Evolutionary conservation across 352 stramenopile species (phyloP).

Genomic region (Pythium dissimile): DNA sequence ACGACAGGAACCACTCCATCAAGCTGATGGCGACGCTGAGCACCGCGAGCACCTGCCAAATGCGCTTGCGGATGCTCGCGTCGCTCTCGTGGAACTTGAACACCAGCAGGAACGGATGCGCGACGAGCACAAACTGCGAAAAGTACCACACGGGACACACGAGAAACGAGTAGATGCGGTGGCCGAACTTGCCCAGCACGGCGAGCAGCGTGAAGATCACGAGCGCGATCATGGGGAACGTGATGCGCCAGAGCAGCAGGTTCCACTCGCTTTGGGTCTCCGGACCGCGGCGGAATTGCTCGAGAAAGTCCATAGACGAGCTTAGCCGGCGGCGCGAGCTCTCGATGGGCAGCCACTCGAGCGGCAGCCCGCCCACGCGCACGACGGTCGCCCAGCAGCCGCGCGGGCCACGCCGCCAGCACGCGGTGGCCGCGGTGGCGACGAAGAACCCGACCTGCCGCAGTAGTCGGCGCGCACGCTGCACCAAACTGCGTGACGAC

Average conservation of each 20-base stretch:
- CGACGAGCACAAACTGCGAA: slow-evolving; percentile 64
- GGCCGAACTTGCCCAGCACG: slow-evolving; percentile 58
- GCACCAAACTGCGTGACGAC: neutral
- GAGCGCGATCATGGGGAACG: slow-evolving; percentile 78
- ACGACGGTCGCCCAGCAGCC: slow-evolving; percentile 11
- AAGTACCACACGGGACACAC: slow-evolving; percentile 79
- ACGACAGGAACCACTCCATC: slow-evolving; percentile 70
- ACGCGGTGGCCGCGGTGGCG: slow-evolving; percentile 1
- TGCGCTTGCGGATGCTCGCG: slow-evolving; percentile 21
- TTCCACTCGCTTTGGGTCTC: slow-evolving; percentile 83
- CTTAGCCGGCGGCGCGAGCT: slow-evolving; percentile 12
- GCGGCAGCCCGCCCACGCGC: slow-evolving; percentile 2
- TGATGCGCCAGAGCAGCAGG: slow-evolving; percentile 73
- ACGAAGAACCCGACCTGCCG: slow-evolving; percentile 12
- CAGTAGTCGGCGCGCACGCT: neutral
- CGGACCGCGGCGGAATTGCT: slow-evolving; percentile 66
- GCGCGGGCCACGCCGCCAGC: slow-evolving; percentile 10
- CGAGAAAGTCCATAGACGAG: slow-evolving; percentile 52
- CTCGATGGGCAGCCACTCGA: slow-evolving; percentile 11
- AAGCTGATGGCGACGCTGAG: slow-evolving; percentile 45
- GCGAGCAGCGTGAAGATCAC: slow-evolving; percentile 65
- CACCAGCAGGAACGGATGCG: slow-evolving; percentile 72
- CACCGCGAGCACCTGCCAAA: slow-evolving; percentile 53
- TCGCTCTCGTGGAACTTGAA: slow-evolving; percentile 59
- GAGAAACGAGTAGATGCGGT: slow-evolving; percentile 61